Percentiles rank a stretch among this genome's conserved stretches.
These are phyloP conservation scores for Hypomontagnella monticulosa DNA, from an alignment of 495 filamentous ascomycete species.

Conservation along the genomic window DNA sequence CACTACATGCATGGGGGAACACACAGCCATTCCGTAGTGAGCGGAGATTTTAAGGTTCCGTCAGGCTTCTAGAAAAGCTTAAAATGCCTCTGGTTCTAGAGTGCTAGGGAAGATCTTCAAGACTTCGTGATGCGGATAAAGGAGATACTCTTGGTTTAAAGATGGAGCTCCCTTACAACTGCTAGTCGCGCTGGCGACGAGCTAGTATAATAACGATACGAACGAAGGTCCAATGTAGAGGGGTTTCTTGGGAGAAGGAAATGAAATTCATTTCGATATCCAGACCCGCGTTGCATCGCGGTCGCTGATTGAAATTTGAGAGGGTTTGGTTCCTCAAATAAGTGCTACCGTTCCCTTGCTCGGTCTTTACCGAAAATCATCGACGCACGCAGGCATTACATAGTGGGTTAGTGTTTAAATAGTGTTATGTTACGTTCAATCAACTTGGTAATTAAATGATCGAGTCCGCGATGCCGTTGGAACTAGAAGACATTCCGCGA, in stretches of 20 bases:
- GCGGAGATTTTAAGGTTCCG: constrained; percentile 35
- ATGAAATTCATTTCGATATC: constrained; percentile 40
- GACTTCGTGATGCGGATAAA: no score
- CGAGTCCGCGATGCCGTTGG: no score
- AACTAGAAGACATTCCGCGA: no score
- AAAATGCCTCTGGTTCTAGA: constrained; percentile 27
- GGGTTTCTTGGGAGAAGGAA: constrained; percentile 18
- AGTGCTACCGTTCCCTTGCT: no score
- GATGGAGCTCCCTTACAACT: background rate
- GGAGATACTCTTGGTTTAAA: no score
- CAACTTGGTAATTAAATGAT: no score
- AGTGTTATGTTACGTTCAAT: no score
- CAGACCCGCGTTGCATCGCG: constrained; percentile 36
- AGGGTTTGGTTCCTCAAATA: no score
- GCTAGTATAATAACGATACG: background rate
- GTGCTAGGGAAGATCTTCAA: background rate
- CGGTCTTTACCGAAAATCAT: no score
- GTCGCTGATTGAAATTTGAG: constrained; percentile 28
- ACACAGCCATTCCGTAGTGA: constrained; percentile 8
- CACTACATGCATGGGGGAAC: constrained; percentile 19
- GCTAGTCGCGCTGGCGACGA: background rate
- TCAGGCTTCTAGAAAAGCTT: constrained; percentile 42
- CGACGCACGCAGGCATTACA: no score
- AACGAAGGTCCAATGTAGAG: background rate
- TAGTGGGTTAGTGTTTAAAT: no score